Evolutionary conservation across 2,329 filamentous ascomycete species (phyloP).

Genomic region (Rhynchosporium graminicola): DNA sequence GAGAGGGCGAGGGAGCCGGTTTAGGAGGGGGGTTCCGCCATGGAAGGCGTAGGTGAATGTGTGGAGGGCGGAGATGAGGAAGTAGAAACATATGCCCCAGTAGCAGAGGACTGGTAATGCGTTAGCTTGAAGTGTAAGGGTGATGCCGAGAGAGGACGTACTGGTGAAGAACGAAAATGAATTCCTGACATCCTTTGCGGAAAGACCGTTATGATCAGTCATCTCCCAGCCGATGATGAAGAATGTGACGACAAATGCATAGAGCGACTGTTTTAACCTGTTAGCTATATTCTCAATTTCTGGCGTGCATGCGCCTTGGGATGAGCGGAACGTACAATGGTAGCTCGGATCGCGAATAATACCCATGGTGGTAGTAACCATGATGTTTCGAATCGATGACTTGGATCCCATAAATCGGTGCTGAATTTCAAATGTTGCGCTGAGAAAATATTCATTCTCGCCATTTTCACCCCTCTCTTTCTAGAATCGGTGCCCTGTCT

Average conservation of each 20-base stretch:
- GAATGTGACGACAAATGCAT: conserved; percentile 69
- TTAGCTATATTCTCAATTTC: conserved; percentile 16
- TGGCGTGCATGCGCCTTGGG: conserved; percentile 25
- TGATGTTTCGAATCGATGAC: conserved; percentile 74
- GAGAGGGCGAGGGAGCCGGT: conserved; percentile 59
- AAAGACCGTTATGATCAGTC: conserved; percentile 44
- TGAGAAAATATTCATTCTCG: conserved; percentile 9
- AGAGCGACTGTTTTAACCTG: conserved; percentile 52
- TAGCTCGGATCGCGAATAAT: conserved; percentile 59
- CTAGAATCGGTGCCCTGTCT: background rate
- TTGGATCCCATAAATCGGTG: conserved; percentile 39
- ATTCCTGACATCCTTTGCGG: conserved; percentile 45
- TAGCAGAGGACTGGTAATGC: conserved; percentile 53
- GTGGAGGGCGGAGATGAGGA: conserved; percentile 66
- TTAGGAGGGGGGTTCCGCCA: conserved; percentile 57
- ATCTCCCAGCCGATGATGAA: conserved; percentile 68
- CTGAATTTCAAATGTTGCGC: conserved; percentile 30
- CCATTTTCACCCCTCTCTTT: conserved; percentile 12
- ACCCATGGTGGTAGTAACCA: conserved; percentile 72
- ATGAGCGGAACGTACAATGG: conserved; percentile 49
- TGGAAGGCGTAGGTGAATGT: conserved; percentile 64
- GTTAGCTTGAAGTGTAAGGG: conserved; percentile 2
- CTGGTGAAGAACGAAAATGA: conserved; percentile 80
- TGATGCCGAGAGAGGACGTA: conserved; percentile 41
- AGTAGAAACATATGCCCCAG: conserved; percentile 83